Percentiles rank a stretch among this genome's conserved stretches.
phyloP scores from a whole-genome alignment of 2,329 filamentous ascomycete genomes.

The Myriosclerotinia duriaeana region DNA sequence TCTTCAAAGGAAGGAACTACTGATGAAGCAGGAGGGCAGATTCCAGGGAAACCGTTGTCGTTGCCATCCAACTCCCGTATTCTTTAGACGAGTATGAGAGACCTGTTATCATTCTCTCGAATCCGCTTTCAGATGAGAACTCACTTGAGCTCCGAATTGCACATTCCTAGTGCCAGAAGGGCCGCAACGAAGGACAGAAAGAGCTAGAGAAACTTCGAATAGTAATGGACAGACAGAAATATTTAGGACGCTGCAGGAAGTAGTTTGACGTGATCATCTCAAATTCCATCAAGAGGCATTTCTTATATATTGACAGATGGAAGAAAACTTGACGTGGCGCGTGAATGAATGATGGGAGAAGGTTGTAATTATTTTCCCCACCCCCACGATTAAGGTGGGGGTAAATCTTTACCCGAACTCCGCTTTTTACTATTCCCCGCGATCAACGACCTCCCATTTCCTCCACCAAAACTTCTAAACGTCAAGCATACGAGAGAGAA shows the following conservation, averaged over 20 bases:
- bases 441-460: conserved; percentile 5
- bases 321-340: background rate
- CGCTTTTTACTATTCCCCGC: conserved; percentile 8
- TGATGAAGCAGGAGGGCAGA: background rate
- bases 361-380: background rate
- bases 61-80: accelerated
- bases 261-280: background rate
- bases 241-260: background rate
- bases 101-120: background rate
- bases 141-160: background rate
- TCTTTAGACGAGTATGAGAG: background rate
- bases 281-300: background rate
- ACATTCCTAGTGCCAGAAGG: background rate
- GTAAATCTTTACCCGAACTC: conserved; percentile 17
- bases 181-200: background rate
- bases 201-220: background rate
- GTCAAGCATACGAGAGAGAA: background rate
- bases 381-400: background rate
- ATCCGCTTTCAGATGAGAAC: background rate
- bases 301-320: background rate
- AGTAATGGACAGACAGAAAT: background rate
- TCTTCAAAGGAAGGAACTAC: too few relatives aligned
- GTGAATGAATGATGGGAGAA: too few relatives aligned
- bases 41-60: background rate
- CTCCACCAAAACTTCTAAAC: background rate